Conservation (phyloP, 1,284 basidiomycete genomes). For the Cerioporus squamosus region DNA sequence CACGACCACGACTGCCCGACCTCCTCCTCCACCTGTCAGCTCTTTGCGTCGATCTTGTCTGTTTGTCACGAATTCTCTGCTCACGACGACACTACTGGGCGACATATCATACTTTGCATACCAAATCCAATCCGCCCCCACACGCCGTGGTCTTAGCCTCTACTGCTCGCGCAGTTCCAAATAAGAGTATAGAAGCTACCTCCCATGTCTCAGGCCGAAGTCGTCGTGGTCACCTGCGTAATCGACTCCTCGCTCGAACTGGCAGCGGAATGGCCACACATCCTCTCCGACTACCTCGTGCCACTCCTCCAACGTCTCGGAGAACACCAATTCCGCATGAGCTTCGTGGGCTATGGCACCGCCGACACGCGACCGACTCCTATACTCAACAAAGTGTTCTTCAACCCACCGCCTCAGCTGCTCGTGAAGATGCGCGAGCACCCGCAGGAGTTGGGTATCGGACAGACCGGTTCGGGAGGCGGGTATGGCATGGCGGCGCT, state of each 20-base stretch:
- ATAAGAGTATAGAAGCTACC: too few relatives aligned
- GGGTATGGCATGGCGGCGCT: constrained; percentile 66
- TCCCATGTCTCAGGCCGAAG: constrained; percentile 22
- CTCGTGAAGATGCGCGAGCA: constrained; percentile 54
- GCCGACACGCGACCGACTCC: constrained; percentile 57
- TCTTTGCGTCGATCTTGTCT: too few relatives aligned
- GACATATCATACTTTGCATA: too few relatives aligned
- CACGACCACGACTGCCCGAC: too few relatives aligned
- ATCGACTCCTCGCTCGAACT: constrained; percentile 66
- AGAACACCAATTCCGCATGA: constrained; percentile 60
- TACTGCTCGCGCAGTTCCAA: too few relatives aligned
- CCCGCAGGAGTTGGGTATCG: constrained; percentile 54
- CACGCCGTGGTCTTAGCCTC: too few relatives aligned
- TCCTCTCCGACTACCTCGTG: constrained; percentile 53
- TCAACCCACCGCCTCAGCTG: constrained; percentile 41
- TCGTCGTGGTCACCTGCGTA: constrained; percentile 60
- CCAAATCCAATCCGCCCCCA: too few relatives aligned
- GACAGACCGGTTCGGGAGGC: constrained; percentile 53
- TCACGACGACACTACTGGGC: too few relatives aligned
- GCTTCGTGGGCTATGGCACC: constrained; percentile 59
- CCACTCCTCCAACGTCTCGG: constrained; percentile 56
- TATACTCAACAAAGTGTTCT: constrained; percentile 59
- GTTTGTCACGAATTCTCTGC: too few relatives aligned
- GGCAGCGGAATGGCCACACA: constrained; percentile 53
- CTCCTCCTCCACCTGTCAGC: too few relatives aligned